Evolutionary conservation across 192 early-diverging fungal genomes (phyloP).

Genomic region (Helicostylum pulchrum): DNA sequence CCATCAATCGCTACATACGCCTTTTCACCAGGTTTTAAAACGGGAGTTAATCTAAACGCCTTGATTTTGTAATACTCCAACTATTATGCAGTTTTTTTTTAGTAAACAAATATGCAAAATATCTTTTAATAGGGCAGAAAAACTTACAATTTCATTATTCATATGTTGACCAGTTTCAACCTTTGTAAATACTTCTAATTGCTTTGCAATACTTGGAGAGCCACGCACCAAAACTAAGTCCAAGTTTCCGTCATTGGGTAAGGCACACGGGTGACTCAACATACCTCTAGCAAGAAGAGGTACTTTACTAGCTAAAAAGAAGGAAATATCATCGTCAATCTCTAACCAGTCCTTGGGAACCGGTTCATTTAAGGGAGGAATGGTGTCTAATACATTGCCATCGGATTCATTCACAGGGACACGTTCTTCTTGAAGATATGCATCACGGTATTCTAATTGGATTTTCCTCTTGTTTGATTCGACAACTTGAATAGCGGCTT

Average conservation of each 20-base stretch:
- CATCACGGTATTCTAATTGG: slow-evolving; percentile 29
- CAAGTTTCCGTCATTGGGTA: slow-evolving; percentile 51
- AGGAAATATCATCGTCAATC: slow-evolving; percentile 39
- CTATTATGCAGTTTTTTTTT: slow-evolving; percentile 27
- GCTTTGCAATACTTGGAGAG: slow-evolving; percentile 21
- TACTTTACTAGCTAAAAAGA: slow-evolving; percentile 46
- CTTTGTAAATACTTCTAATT: slow-evolving; percentile 37
- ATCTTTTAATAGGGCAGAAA: neutral
- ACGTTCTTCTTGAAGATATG: neutral
- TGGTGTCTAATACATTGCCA: slow-evolving; percentile 11
- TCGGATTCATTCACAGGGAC: neutral
- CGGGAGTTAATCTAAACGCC: slow-evolving; percentile 52
- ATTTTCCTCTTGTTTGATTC: slow-evolving; percentile 43
- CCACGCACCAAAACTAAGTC: slow-evolving; percentile 45
- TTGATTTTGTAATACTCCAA: slow-evolving; percentile 57
- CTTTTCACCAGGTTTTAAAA: slow-evolving; percentile 14
- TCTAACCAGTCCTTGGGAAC: slow-evolving; percentile 44
- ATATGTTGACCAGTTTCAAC: slow-evolving; percentile 50
- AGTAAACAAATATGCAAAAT: neutral
- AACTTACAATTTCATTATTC: slow-evolving; percentile 41
- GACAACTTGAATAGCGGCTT: slow-evolving; percentile 41
- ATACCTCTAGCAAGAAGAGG: slow-evolving; percentile 48
- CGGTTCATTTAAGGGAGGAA: slow-evolving; percentile 32
- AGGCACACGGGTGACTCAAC: slow-evolving; percentile 45
- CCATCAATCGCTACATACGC: slow-evolving; percentile 56